Evolutionary conservation across 805 yeast species (phyloP).

Genomic region (Suhomyces vadensis): DNA sequence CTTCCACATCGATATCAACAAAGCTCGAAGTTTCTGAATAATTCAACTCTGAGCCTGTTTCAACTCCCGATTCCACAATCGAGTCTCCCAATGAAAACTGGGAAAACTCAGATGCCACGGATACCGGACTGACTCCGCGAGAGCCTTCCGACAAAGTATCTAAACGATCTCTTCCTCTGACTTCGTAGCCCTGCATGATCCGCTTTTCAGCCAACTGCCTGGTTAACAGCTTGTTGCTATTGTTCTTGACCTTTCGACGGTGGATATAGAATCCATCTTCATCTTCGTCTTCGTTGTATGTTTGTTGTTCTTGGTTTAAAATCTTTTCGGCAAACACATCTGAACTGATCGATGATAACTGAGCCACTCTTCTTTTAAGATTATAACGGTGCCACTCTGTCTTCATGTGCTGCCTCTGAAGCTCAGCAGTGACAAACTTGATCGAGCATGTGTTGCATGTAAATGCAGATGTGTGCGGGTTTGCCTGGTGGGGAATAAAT

Average conservation of each 20-base stretch:
- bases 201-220: conserved; percentile 35
- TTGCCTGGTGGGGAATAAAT: conserved; percentile 27
- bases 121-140: conserved; percentile 55
- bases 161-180: conserved; percentile 33
- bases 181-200: conserved; percentile 19
- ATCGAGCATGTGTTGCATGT: conserved; percentile 91
- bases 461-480: conserved; percentile 27
- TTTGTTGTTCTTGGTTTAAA: conserved; percentile 17
- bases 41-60: conserved; percentile 53
- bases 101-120: conserved; percentile 56
- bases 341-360: conserved; percentile 45
- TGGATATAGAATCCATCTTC: conserved; percentile 54
- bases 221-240: conserved; percentile 32
- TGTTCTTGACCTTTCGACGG: conserved; percentile 22
- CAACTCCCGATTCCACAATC: conserved; percentile 32
- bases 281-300: conserved; percentile 39
- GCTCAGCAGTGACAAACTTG: conserved; percentile 75
- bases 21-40: conserved; percentile 25
- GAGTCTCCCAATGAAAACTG: conserved; percentile 55
- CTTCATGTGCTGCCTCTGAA: conserved; percentile 92
- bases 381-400: conserved; percentile 98
- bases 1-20: conserved; percentile 12
- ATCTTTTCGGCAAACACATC: conserved; percentile 68
- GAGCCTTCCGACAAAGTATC: conserved; percentile 29
- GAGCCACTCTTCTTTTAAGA: conserved; percentile 88